Evolutionary conservation across 345 rosid genomes (phyloP).

Genomic region (Eucalyptus erythrocorys): DNA sequence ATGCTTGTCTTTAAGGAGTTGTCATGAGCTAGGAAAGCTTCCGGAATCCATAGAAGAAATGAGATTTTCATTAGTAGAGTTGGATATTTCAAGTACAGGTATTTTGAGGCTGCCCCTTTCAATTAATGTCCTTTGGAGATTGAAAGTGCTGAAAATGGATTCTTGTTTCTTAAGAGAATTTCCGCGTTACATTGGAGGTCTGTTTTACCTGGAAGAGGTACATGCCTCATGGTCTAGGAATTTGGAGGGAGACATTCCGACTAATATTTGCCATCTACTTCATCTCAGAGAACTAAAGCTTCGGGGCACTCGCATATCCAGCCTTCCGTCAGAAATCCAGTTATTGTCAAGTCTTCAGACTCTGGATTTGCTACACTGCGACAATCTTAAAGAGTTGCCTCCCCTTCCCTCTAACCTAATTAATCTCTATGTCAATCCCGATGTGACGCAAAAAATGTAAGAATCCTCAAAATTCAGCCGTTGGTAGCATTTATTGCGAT

Average conservation of each 20-base stretch:
- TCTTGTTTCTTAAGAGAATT: not conserved
- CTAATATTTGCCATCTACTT: accelerated
- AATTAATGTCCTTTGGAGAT: no score
- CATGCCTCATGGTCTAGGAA: no score
- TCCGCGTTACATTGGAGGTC: not conserved
- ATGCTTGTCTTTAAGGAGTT: not conserved
- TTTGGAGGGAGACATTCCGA: no score
- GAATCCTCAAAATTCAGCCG: no score
- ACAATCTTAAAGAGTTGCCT: not conserved
- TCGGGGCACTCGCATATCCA: not conserved
- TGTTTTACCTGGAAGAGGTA: accelerated
- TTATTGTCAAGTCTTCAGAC: not conserved
- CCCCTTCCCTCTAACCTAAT: not conserved
- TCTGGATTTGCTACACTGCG: not conserved
- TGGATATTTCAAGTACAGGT: not conserved
- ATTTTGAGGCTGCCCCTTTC: not conserved
- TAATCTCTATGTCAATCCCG: no score
- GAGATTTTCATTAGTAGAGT: not conserved
- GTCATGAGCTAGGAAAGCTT: not conserved
- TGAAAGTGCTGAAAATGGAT: not conserved
- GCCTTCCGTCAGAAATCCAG: not conserved
- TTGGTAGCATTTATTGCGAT: no score
- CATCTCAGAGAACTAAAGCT: not conserved
- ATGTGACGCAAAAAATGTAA: no score
- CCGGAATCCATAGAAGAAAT: not conserved